Evolutionary conservation across 2,329 filamentous ascomycete genomes (phyloP).

Genomic region (Trichoderma afroharzianum): DNA sequence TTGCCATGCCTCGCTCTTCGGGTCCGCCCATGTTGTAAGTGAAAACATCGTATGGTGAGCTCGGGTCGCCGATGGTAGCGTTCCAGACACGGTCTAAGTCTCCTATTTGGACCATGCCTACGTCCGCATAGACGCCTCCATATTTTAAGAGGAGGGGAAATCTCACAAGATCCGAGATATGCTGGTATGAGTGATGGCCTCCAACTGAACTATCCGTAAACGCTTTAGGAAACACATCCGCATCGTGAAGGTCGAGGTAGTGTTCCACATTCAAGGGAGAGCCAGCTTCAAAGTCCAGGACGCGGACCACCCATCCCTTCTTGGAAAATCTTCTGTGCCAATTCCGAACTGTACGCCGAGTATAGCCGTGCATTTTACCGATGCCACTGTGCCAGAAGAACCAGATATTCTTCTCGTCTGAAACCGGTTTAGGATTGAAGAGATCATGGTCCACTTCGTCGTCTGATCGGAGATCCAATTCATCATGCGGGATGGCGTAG

Average conservation of each 20-base stretch:
- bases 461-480: constrained; percentile 46
- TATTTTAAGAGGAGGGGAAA: constrained; percentile 54
- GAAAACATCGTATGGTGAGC: constrained; percentile 45
- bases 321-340: constrained; percentile 52
- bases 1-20: constrained; percentile 38
- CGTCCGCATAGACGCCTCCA: constrained; percentile 57
- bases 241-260: constrained; percentile 45
- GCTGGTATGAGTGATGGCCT: constrained; percentile 49
- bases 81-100: constrained; percentile 53
- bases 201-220: constrained; percentile 47
- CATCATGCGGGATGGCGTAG: constrained; percentile 33
- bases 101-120: constrained; percentile 54
- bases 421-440: constrained; percentile 36
- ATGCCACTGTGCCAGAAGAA: constrained; percentile 57
- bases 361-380: constrained; percentile 46
- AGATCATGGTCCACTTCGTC: constrained; percentile 42
- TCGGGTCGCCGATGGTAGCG: constrained; percentile 43
- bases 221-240: constrained; percentile 43
- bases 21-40: constrained; percentile 41
- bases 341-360: constrained; percentile 49
- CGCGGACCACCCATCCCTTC: constrained; percentile 51
- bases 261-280: constrained; percentile 47
- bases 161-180: constrained; percentile 56
- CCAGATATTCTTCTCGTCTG: constrained; percentile 51
- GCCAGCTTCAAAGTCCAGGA: constrained; percentile 42